Evolutionary conservation across 202 grass and related monocot species (phyloP), one percentile per base, ranked within the genome.

Genomic region (Dendrocalamus latiflorus): DNA sequence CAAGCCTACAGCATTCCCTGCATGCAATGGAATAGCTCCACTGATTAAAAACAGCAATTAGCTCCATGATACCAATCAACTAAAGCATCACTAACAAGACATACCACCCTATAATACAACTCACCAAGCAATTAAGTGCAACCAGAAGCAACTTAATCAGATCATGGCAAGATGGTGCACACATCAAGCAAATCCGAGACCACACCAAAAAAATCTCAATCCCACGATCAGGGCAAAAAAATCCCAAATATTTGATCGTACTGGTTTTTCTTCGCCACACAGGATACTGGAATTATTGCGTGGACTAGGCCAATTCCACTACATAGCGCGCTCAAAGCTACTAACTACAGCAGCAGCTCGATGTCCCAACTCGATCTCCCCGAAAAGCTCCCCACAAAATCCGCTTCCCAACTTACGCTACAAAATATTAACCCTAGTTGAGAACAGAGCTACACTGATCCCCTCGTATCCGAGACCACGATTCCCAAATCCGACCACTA

Each of bases 361-460:
- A n/a, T 33, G 58, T 7, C 69, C 42, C 65, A 72, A 25, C 43
- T 61, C 68, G 33, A 65, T 38, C 72, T 30, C 28, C 75, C 1
- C 5, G 6, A 48, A 28, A 85, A 36, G 1, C 0, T 21, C 26
- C 68, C 4, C 5, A 37, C 18, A 75, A 58, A 76, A 2, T 65
- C 36, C 13, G 12, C 44, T 65, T 15, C 78, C 65, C 50, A 51
- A 59, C 62, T 89, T 70, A 85, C n/a, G 30, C 65, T 72, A 50
- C 63, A 20, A 65, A 6, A 41, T 55, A 68, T 33, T 53, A 90
- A 86, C 88, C 88, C 88, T 90, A 86, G 33, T 59, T 45, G 60
- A 26, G 66, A 78, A 68, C 68, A 79, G 60, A 79, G n/a, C 42
- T 17, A 53, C 51, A 55, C 10, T 56, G 79, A 79, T 83, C 68